Base-by-base conservation (phyloP, 257 asterid species). In the Knoxia roxburghii region DNA sequence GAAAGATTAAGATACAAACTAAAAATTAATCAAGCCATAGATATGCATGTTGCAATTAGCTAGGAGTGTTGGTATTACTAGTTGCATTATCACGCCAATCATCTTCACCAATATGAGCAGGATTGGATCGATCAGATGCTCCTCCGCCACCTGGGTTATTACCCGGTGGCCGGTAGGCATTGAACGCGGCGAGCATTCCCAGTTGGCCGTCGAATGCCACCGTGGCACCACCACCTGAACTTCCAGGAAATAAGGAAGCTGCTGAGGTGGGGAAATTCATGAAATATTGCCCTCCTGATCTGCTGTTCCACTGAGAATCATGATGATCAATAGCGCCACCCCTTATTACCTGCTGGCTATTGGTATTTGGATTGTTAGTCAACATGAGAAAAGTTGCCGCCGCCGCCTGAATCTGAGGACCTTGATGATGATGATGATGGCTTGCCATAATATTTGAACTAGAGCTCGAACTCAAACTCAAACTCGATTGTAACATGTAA, bases 101-200 rank as follows among this genome's bases (percentile, higher is more conserved):
- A 68, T 52, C 78, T 61, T 57, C 78, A 66, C 43, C 65, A 35
- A 23, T 56, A 72, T 65, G 74, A 66, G 55, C n/a, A n/a, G n/a
- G 33, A 64, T 46, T 49, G 51, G 64, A 77, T 30, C n/a, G n/a
- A n/a, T 78, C 83, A 30, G 56, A 39, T 9, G 72, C 74, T 8
- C 58, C 58, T 21, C 78, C 82, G n/a, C 75, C 73, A 15, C 75
- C 78, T 7, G 70, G 62, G 61, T 73, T 27, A 24, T n/a, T n/a
- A n/a, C n/a, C n/a, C n/a, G 30, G 8, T 2, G 74, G 76, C 79
- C 85, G 71, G 24, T 79, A 89, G 4, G 78, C 72, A 24, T 78
- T 83, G 10, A 88, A 67, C 7, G 79, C 86, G 2, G 88, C 78
- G 1, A 84, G 73, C 89, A 84, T 83, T 39, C 91, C 86, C 21